Base-by-base conservation (phyloP, 306 rosid species). In the Canavalia gladiata region DNA sequence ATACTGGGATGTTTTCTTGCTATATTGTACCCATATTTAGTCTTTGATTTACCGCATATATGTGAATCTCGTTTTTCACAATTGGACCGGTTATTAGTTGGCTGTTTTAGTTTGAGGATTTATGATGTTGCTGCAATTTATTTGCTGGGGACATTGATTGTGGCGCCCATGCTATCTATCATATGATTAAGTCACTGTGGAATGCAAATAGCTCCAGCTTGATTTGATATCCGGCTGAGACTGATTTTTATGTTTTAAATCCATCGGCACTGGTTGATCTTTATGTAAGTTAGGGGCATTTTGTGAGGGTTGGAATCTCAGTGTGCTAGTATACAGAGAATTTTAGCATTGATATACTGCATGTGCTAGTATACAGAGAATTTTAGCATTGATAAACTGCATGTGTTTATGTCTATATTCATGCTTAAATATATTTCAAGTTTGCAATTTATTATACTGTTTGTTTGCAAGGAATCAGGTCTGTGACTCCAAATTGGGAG, bases 31-130 rank as follows among this genome's bases (percentile, higher is more conserved):
- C 34, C 18, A 18, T 5, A 69, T 45, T 74, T 52, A 33, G 43
- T 49, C n/a, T 63, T 31, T 34, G 57, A 34, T 57, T 35, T 8
- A 11, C 64, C 35, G 12, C 46, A 54, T 78, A 49, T 74, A 31
- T 64, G 54, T 57, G 77, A 58, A 56, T 31, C 12, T 83, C 2
- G 13, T 64, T 29, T 80, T 29, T 51, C 65, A 30, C 56, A 8
- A 33, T 58, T 52, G 33, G 25, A 18, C 25, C 10, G 4, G 30
- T 64, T 78, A 10, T 51, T 59, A 8, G 18, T 60, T 68, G 3
- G 2, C 7, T 60, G 35, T 52, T 80, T 0, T 69, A 3, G 43
- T 50, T 68, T 51, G 33, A 58, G 43, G 75, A 7, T 41, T 62
- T 45, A 13, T 55, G 73, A n/a, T 42, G 66, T 45, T 8, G 0